phyloP scores from a whole-genome alignment of 2,329 filamentous ascomycete species.

The Pyrenochaeta sp. region DNA sequence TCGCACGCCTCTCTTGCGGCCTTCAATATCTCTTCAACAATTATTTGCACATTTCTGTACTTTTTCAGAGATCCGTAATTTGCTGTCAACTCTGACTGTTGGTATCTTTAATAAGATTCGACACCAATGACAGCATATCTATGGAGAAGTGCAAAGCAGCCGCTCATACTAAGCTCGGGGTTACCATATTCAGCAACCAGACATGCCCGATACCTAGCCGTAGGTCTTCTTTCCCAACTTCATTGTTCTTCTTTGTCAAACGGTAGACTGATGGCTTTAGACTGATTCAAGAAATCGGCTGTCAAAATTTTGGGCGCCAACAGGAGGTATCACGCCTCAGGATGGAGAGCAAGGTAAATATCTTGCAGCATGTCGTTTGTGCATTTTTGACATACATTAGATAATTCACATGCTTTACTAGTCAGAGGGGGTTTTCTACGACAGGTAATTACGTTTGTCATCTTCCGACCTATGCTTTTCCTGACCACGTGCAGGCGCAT shows the following conservation, averaged over 20 bases:
- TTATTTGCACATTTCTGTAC: neutral
- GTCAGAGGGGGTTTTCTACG: conserved; percentile 57
- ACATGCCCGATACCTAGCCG: conserved; percentile 47
- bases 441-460: conserved; percentile 39
- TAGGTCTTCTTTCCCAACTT: conserved; percentile 25
- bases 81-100: neutral
- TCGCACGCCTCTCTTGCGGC: conserved; percentile 10
- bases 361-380: neutral
- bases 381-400: conserved; percentile 13
- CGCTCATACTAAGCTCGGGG: conserved; percentile 15
- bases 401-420: conserved; percentile 55
- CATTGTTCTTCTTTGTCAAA: neutral
- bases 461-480: neutral
- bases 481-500: conserved; percentile 68
- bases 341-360: conserved; percentile 55
- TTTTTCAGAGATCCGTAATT: neutral
- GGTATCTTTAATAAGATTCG: neutral
- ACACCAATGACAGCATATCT: conserved; percentile 40
- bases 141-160: conserved; percentile 27
- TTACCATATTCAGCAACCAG: conserved; percentile 7
- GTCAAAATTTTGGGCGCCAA: conserved; percentile 82
- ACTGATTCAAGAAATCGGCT: conserved; percentile 67
- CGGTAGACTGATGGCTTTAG: conserved; percentile 41
- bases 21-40: neutral
- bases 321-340: conserved; percentile 69